Evolutionary conservation across 2,329 filamentous ascomycete genomes (phyloP).

Genomic region (Blastomyces gilchristii): DNA sequence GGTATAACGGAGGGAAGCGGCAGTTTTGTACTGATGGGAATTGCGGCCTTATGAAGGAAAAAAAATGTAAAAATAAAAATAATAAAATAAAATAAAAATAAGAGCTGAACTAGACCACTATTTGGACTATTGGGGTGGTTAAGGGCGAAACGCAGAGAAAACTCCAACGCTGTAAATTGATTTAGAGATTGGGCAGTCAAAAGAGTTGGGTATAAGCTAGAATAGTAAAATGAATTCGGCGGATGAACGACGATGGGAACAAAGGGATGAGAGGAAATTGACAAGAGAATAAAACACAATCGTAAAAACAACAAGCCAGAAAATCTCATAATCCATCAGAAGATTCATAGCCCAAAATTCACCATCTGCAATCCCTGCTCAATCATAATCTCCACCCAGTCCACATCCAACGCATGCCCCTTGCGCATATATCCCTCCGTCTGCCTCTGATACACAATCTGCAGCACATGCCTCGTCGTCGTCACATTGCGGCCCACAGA

Average conservation of each 20-base stretch:
- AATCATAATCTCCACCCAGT: slow-evolving; percentile 42
- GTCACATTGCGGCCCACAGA: slow-evolving; percentile 41
- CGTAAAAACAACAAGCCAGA: slow-evolving; percentile 7
- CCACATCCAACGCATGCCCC: slow-evolving; percentile 36
- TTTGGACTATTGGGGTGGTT: neutral
- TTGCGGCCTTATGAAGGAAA: neutral
- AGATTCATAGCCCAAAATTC: slow-evolving; percentile 41
- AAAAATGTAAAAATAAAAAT: too few relatives aligned
- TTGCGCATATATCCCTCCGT: slow-evolving; percentile 31
- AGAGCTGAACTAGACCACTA: too few relatives aligned
- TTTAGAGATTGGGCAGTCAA: neutral
- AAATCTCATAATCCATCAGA: slow-evolving; percentile 7
- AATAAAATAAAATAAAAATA: too few relatives aligned
- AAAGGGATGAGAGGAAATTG: neutral
- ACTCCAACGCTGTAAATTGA: neutral
- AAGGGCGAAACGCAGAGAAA: neutral
- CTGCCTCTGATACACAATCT: slow-evolving; percentile 42
- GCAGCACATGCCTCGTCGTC: slow-evolving; percentile 37
- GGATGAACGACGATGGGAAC: neutral
- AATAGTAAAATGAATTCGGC: neutral
- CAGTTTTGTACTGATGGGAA: neutral
- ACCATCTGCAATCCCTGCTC: slow-evolving; percentile 40
- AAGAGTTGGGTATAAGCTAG: neutral
- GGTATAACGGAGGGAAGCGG: too few relatives aligned
- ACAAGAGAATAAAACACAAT: neutral